These are phyloP conservation scores for Neocatenulostroma microsporum DNA, from an alignment of 2,329 filamentous ascomycete genomes.

Conservation along the genomic window DNA sequence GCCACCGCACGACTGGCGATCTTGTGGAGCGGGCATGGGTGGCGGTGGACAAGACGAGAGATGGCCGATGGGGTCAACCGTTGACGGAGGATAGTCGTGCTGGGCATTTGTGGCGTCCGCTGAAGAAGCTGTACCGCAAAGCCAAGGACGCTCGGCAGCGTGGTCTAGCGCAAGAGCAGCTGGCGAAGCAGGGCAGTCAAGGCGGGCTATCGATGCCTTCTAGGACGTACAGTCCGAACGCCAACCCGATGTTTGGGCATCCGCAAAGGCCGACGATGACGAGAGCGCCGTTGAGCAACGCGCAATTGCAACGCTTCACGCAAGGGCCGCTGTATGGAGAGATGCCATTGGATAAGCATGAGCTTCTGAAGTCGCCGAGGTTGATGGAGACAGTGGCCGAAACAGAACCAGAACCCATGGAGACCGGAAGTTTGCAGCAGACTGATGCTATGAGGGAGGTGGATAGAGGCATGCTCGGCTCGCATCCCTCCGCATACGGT, in stretches of 20 bases:
- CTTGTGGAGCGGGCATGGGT: slow-evolving; percentile 54
- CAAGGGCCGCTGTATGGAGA: slow-evolving; percentile 26
- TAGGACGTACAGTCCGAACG: slow-evolving; percentile 27
- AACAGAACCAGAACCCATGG: slow-evolving; percentile 11
- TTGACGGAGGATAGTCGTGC: slow-evolving; percentile 28
- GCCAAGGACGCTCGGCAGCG: slow-evolving; percentile 48
- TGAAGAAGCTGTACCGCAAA: slow-evolving; percentile 53
- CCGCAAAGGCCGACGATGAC: slow-evolving; percentile 22
- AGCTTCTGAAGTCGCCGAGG: slow-evolving; percentile 25
- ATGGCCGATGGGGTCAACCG: slow-evolving; percentile 35
- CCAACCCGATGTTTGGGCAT: slow-evolving; percentile 28
- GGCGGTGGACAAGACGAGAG: slow-evolving; percentile 44
- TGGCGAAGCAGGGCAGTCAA: slow-evolving; percentile 12
- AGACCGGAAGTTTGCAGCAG: slow-evolving; percentile 6
- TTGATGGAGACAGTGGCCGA: slow-evolving; percentile 12
- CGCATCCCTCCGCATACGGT: no score
- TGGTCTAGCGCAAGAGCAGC: slow-evolving; percentile 38
- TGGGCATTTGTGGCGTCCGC: slow-evolving; percentile 56
- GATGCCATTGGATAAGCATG: slow-evolving; percentile 27
- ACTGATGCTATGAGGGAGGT: no score
- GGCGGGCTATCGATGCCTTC: slow-evolving; percentile 16
- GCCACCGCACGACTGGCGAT: slow-evolving; percentile 49
- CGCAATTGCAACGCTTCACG: slow-evolving; percentile 27
- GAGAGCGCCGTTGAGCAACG: slow-evolving; percentile 27
- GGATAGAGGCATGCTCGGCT: no score